These are phyloP conservation scores for Colletotrichum euphorbiae DNA, from an alignment of 2,329 filamentous ascomycete species.

Conservation along the genomic window DNA sequence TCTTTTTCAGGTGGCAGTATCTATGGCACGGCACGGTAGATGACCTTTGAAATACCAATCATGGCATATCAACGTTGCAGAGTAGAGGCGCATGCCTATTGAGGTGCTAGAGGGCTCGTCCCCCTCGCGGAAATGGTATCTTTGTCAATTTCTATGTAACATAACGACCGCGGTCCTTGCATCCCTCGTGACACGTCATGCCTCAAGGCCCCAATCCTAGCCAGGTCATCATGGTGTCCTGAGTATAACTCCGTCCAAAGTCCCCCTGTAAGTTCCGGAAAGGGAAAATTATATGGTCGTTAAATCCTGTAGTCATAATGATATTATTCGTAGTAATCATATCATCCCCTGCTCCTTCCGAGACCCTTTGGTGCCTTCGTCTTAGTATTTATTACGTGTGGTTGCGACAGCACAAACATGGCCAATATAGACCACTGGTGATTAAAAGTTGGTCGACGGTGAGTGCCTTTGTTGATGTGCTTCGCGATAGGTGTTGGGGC, in stretches of 20 bases:
- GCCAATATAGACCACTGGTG: neutral
- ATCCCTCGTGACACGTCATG: slow-evolving; percentile 26
- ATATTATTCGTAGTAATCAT: slow-evolving; percentile 31
- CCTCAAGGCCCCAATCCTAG: slow-evolving; percentile 9
- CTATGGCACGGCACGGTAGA: slow-evolving; percentile 32
- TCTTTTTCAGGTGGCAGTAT: slow-evolving; percentile 38
- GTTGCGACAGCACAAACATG: neutral
- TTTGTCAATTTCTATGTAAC: slow-evolving; percentile 37
- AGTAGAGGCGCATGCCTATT: neutral
- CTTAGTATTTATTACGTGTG: slow-evolving; percentile 19
- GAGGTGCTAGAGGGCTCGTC: slow-evolving; percentile 11
- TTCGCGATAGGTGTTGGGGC: slow-evolving; percentile 55
- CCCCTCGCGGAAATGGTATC: slow-evolving; percentile 26
- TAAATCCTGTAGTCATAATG: slow-evolving; percentile 38
- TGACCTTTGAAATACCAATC: slow-evolving; percentile 22
- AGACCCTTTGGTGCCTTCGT: neutral
- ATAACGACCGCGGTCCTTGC: slow-evolving; percentile 18
- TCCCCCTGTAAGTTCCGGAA: slow-evolving; percentile 5
- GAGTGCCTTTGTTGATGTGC: slow-evolving; percentile 39
- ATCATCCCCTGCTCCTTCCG: neutral
- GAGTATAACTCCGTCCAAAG: slow-evolving; percentile 4
- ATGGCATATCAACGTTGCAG: slow-evolving; percentile 13
- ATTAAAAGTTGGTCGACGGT: slow-evolving; percentile 37
- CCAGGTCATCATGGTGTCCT: slow-evolving; percentile 20
- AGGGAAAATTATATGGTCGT: slow-evolving; percentile 28